Base-by-base conservation (phyloP, 2,329 filamentous ascomycete genomes). In the Neopestalotiopsis sp. region DNA sequence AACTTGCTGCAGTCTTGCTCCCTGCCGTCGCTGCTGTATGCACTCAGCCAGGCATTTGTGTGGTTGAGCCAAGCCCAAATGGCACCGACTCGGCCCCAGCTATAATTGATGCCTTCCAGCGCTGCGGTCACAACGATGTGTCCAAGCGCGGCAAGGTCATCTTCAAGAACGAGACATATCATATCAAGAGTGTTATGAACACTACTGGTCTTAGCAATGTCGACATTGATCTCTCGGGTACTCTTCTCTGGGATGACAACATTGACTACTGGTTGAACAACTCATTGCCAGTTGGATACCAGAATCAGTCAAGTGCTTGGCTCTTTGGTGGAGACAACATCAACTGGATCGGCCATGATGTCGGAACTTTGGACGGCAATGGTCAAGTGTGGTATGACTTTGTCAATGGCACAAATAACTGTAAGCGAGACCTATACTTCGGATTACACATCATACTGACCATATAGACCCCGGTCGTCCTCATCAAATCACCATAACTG, bases 321-420 rank as follows among this genome's bases (percentile, higher is more conserved):
- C 77, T 84, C 66, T 82, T 89, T 71, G 87, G 88, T 14, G 88
- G 88, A 5, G 78, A 84, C 17, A 82, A 84, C 45, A 78, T 91
- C 34, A 75, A 78, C 14, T 82, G 86, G 70, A 78, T 84, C 40
- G 87, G 87, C 12, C 78, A 84, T 72, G 84, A 84, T 14, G 76
- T 77, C 28, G 88, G 88, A 5, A 88, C 84, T 2, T 77, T 90
- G 14, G 82, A 90, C 73, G 88, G 88, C 13, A 90, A 90, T 73
- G 88, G 88, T 0, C 38, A 45, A 4, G 62, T 65, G 10, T 65
- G 62, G 62, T 65, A 65, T 65, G 42, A 65, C n/a, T 65, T 49
- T 32, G 40, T 52, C 20, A 49, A 45, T 65, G 62, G 62, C 14
- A 65, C 42, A 24, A 49, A 45, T 38, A 65, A 65, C 38, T 52